These are phyloP conservation scores for Neurospora terricola DNA, from an alignment of 495 filamentous ascomycete species.

Conservation along the genomic window DNA sequence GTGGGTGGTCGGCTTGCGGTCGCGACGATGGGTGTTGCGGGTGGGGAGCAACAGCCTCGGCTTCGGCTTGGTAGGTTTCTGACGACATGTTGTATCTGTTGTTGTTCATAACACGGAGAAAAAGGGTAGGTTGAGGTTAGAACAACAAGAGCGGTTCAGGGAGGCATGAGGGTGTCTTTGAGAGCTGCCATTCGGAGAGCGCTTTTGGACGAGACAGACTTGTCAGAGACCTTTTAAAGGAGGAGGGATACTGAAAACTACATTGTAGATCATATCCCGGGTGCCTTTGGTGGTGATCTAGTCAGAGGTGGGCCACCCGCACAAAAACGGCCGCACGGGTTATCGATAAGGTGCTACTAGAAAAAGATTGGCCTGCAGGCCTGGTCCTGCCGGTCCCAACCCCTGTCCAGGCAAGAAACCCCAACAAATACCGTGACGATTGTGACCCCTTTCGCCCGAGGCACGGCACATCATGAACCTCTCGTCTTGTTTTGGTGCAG, in stretches of 20 bases:
- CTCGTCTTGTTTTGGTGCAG: neutral
- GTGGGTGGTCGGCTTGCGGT: neutral
- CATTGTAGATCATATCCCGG: constrained; percentile 31
- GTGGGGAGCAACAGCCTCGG: constrained; percentile 2
- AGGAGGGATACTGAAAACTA: constrained; percentile 28
- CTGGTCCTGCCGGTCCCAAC: neutral
- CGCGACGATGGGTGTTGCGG: neutral
- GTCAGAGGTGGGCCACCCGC: constrained; percentile 7
- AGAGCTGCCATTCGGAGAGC: constrained; percentile 16
- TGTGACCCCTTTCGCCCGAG: constrained; percentile 12
- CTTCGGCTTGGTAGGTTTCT: constrained; percentile 20
- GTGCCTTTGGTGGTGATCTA: constrained; percentile 5
- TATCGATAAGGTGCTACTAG: constrained; percentile 13
- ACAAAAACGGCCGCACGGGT: constrained; percentile 1
- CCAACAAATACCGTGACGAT: neutral
- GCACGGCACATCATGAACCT: neutral
- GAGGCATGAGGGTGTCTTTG: constrained; percentile 13
- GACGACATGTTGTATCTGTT: constrained; percentile 14
- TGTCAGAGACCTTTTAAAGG: constrained; percentile 13
- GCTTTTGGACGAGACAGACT: constrained; percentile 5
- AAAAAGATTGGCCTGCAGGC: neutral
- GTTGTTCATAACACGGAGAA: neutral
- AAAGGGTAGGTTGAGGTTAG: neutral
- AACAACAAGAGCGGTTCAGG: constrained; percentile 7
- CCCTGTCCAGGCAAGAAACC: neutral